Evolutionary conservation across 306 rosid genomes (phyloP).

Genomic region (Inga leiocalycina): DNA sequence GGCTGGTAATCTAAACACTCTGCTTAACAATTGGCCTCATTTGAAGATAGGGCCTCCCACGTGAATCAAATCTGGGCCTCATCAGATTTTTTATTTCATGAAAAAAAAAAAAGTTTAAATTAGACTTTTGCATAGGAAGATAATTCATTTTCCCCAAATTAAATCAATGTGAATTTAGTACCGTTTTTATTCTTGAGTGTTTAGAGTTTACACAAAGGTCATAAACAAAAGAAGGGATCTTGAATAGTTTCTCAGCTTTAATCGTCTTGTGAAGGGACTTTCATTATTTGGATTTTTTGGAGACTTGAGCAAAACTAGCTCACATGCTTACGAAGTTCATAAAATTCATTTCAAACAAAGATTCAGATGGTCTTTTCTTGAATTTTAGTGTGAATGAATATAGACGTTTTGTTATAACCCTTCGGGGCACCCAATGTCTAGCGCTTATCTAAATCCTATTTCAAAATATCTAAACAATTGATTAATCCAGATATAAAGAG

Average conservation of each 20-base stretch:
- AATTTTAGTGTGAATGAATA: background rate
- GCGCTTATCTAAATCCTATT: too few species aligned
- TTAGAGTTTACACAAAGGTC: background rate
- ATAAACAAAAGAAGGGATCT: background rate
- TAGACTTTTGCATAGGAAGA: background rate
- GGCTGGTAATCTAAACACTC: background rate
- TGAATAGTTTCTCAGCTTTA: background rate
- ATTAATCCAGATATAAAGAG: background rate
- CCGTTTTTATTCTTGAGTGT: background rate
- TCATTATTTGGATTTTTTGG: background rate
- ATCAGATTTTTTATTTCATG: background rate
- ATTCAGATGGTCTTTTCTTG: background rate
- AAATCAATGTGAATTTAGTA: too few species aligned
- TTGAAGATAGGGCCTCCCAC: background rate
- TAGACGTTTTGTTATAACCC: background rate
- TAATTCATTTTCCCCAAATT: background rate
- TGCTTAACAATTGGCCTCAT: background rate
- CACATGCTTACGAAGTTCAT: background rate
- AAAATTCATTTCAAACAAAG: background rate
- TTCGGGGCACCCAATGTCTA: too few species aligned
- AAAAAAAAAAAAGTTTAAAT: background rate
- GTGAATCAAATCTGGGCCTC: background rate
- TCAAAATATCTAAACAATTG: too few species aligned
- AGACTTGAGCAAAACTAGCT: background rate
- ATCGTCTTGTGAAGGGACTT: background rate